Base-by-base conservation (phyloP, 1,284 basidiomycete genomes). In the Fomitopsis schrenkii region DNA sequence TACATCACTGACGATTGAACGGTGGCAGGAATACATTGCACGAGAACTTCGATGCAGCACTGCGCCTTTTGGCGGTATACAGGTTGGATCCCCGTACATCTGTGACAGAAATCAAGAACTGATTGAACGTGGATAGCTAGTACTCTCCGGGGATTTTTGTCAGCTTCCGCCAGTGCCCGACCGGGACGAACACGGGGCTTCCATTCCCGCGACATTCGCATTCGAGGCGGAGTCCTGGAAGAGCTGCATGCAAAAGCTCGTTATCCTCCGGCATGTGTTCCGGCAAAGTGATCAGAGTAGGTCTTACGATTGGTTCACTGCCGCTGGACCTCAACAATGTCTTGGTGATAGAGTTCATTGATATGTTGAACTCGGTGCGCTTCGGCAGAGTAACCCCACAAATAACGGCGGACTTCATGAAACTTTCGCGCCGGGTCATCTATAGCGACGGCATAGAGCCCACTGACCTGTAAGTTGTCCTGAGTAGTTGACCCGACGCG, bases 71-170 rank as follows among this genome's bases (percentile, higher is more conserved):
- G 91, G 91, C 15, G 91, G 90, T 0, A 90, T 93, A 19, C 88
- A 91, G 75, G 86, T 82, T 44, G 40, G 71, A 42, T 41, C 35
- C 53, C 52, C 54, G 52, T 41, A 65, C 38, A 48, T 30, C 28
- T 26, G 28, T 17, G 14, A 17, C 48, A 5, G 14, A 28, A 5
- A 54, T 53, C 36, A 14, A 15, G 38, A 12, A 8, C 38, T 40
- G 38, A 40, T 40, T 15, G 8, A 33, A 10, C 12, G 65, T 40
- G 5, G 30, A 17, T 70, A 91, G 82, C 78, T 94, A 57, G 81
- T 93, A 46, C 69, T 90, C n/a, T 88, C 87, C 0, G 90, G 91
- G 5, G 91, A 93, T 72, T 93, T 93, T 71, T 91, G 85, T 72
- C 91, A 94, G 72, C 77, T 93, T 2, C 91, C 91, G 4, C 91